Base-by-base conservation (phyloP, 129 eudicot species). In the Deinandra increscens region DNA sequence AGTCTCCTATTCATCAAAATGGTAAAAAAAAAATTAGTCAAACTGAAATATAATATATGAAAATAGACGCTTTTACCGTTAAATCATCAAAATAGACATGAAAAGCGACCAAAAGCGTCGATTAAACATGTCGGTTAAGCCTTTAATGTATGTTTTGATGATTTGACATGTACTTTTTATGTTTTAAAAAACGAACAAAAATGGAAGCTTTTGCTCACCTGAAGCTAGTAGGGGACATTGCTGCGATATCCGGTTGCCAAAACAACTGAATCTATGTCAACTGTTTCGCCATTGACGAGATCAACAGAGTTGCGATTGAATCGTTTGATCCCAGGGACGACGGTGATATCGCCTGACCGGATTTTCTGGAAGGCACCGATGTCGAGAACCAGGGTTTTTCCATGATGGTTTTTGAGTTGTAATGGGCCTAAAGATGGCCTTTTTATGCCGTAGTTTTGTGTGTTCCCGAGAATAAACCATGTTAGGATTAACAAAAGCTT, bases 201-300 rank as follows among this genome's bases (percentile, higher is more conserved):
- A 10, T 31, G 59, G 17, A 63, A 6, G 29, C 4, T 39, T 6
- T 11, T n/a, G 9, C 17, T 46, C 43, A 66, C 71, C n/a, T 66
- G 71, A 45, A 66, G 71, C 71, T 60, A 66, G 7, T 19, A 49
- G 10, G 71, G 60, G 29, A 66, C 71, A 46, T 66, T 66, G 71
- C 71, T 66, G 23, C 49, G 9, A 45, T 66, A 66, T 8, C 71
- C 71, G 10, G 71, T 66, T n/a, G 71, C 71, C 29, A 66, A 46
- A 46, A 66, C 49, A 13, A 66, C 71, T 14, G 71, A 46, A 46
- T 66, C 71, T 23, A 66, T 17, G 17, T 46, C 6, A 11, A 66
- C 3, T 44, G 17, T 14, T 44, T 66, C 45, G 43, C 58, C 38
- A 26, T 66, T 46, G 56, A 66, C 44, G n/a, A 66, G 49, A 42